A percentile compares a stretch with the other conserved stretches of the same genome.
Evolutionary conservation across 495 filamentous ascomycete species (phyloP).

Genomic region (Filosporella fistucella): DNA sequence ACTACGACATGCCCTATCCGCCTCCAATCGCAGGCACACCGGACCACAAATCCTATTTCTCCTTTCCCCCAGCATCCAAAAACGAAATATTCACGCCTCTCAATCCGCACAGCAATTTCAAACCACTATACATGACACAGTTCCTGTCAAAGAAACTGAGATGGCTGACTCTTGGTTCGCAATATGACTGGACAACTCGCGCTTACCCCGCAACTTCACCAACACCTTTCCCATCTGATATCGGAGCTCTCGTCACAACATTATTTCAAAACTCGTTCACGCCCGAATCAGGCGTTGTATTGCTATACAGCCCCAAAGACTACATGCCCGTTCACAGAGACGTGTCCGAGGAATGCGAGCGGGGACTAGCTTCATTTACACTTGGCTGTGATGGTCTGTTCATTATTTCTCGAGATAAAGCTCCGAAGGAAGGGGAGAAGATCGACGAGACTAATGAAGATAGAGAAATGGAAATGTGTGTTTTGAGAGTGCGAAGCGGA

Average conservation of each 20-base stretch:
- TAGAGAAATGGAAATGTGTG: slow-evolving; percentile 15
- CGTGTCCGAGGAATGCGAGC: slow-evolving; percentile 73
- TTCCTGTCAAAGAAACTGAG: slow-evolving; percentile 75
- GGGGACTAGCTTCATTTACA: slow-evolving; percentile 74
- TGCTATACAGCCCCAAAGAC: slow-evolving; percentile 83
- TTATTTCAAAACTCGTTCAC: slow-evolving; percentile 68
- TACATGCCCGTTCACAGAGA: slow-evolving; percentile 86
- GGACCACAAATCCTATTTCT: slow-evolving; percentile 39
- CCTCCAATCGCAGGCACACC: background rate
- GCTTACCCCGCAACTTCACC: slow-evolving; percentile 61
- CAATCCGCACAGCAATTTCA: slow-evolving; percentile 58
- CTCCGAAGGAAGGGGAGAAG: slow-evolving; percentile 42
- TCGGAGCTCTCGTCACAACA: slow-evolving; percentile 54
- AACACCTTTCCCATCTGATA: slow-evolving; percentile 71
- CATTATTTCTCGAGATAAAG: slow-evolving; percentile 47
- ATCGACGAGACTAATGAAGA: slow-evolving; percentile 42
- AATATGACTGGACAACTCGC: slow-evolving; percentile 90
- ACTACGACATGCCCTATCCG: slow-evolving; percentile 72
- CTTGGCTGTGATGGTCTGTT: slow-evolving; percentile 89
- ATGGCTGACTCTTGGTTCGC: slow-evolving; percentile 89
- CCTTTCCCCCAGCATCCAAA: slow-evolving; percentile 32
- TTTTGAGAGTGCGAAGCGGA: slow-evolving; percentile 66
- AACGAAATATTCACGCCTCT: slow-evolving; percentile 53
- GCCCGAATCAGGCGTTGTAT: slow-evolving; percentile 55
- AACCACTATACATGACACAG: slow-evolving; percentile 60